phyloP scores from a whole-genome alignment of 345 rosid genomes.

The Heritiera littoralis region DNA sequence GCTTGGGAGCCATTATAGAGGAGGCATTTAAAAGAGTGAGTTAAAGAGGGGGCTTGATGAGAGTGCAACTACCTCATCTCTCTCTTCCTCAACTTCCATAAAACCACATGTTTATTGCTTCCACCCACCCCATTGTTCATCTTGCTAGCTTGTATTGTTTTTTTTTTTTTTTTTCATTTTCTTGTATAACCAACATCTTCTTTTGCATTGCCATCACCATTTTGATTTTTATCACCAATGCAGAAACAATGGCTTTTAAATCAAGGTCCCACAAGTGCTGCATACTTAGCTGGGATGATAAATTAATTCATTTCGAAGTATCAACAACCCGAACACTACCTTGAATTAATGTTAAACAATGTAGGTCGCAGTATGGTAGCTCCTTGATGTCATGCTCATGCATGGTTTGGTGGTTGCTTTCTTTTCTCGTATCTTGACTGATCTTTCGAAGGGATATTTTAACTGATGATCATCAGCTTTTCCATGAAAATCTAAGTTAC shows the following conservation, averaged over 20 bases:
- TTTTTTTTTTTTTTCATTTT: neutral
- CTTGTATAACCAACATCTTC: neutral
- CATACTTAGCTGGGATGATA: constrained; percentile 25
- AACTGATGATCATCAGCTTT: neutral
- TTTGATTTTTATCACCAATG: constrained; percentile 2
- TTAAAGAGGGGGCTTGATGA: constrained; percentile 30
- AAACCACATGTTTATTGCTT: constrained; percentile 37
- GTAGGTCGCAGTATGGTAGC: constrained; percentile 26
- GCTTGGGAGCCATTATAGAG: constrained; percentile 36
- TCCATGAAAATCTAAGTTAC: neutral
- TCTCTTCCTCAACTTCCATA: constrained; percentile 23
- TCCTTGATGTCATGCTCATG: too few relatives aligned
- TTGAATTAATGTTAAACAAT: constrained; percentile 31
- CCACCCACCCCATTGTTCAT: constrained; percentile 33
- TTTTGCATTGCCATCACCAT: neutral
- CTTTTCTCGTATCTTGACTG: neutral
- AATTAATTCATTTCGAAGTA: constrained; percentile 16
- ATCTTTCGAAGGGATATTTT: neutral
- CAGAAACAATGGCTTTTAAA: constrained; percentile 20
- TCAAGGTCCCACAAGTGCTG: constrained; percentile 30
- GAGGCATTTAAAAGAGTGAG: constrained; percentile 34
- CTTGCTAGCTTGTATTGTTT: constrained; percentile 16
- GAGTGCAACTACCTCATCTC: constrained; percentile 33
- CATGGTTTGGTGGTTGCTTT: neutral
- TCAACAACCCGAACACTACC: constrained; percentile 28